Percentiles rank a stretch among this genome's conserved stretches.
phyloP scores from a whole-genome alignment of 2,329 filamentous ascomycete species.

The Fusarium longipes region DNA sequence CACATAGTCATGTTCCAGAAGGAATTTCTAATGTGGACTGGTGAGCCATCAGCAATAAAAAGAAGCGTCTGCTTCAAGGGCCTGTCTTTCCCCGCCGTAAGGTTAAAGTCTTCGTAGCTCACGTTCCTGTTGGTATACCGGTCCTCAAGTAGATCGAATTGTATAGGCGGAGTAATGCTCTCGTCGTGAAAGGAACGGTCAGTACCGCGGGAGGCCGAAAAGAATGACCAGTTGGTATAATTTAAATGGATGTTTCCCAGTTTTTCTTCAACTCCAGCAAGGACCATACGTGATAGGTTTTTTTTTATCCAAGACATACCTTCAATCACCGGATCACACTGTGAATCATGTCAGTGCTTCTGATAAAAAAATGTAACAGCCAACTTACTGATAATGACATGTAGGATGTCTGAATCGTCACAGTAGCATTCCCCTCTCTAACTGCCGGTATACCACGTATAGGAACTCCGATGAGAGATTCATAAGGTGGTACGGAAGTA shows the following conservation, averaged over 20 bases:
- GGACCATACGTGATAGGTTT: not conserved
- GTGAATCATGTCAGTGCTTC: not conserved
- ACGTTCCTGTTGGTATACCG: not conserved
- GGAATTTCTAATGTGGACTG: too few relatives aligned
- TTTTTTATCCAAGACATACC: not conserved
- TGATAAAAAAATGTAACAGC: fast-evolving
- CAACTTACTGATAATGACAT: not conserved
- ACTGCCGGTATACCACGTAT: not conserved
- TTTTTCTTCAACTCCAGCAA: not conserved
- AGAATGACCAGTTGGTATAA: not conserved
- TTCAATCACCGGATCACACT: not conserved
- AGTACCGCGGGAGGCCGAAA: not conserved
- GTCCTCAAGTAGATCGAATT: not conserved
- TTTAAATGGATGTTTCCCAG: not conserved
- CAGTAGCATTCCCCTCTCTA: not conserved
- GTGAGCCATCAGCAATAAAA: not conserved
- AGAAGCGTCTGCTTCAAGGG: not conserved
- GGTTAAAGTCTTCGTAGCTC: not conserved
- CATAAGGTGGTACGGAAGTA: not conserved
- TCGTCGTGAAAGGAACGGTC: not conserved
- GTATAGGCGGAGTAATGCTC: not conserved
- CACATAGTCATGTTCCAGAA: not conserved
- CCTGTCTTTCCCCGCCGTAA: not conserved
- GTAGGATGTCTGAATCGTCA: not conserved
- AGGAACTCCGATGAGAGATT: not conserved